These are phyloP conservation scores for Uromyces viciae-fabae DNA, from an alignment of 1,284 basidiomycete species.

Conservation along the genomic window DNA sequence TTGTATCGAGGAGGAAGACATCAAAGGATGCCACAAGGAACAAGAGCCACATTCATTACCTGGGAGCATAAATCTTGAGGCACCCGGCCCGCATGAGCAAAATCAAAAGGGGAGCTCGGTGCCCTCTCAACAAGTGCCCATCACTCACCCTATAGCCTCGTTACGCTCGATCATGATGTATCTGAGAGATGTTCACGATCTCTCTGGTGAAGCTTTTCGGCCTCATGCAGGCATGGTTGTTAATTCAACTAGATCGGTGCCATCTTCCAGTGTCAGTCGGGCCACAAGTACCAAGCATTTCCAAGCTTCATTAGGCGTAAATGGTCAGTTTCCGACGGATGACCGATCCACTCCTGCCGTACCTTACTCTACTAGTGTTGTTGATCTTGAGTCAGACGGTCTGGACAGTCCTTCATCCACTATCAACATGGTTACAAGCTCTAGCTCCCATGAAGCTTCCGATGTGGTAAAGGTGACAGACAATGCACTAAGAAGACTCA, in stretches of 20 bases:
- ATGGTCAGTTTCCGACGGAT: neutral
- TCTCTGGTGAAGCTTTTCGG: slow-evolving; percentile 26
- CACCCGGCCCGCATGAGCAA: neutral
- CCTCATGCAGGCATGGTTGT: neutral
- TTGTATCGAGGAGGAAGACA: neutral
- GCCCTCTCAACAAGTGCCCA: neutral
- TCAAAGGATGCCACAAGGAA: neutral
- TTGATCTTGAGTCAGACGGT: slow-evolving; percentile 18
- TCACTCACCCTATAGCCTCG: neutral
- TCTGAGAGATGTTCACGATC: slow-evolving; percentile 41
- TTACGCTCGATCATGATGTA: slow-evolving; percentile 43
- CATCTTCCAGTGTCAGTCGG: slow-evolving; percentile 13
- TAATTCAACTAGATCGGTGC: neutral
- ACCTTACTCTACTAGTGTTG: neutral
- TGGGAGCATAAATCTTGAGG: too few species aligned
- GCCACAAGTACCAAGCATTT: slow-evolving; percentile 18
- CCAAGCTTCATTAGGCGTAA: neutral
- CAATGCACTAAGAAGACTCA: slow-evolving; percentile 16
- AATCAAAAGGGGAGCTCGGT: neutral
- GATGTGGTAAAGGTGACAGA: slow-evolving; percentile 16
- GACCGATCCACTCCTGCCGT: neutral
- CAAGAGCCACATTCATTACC: neutral
- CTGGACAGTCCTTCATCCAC: neutral
- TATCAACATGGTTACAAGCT: neutral
- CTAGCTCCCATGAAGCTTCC: neutral